Percentiles rank a stretch among this genome's conserved stretches.
Evolutionary conservation across 345 rosid species (phyloP).

Genomic region (Rhizophora apiculata): DNA sequence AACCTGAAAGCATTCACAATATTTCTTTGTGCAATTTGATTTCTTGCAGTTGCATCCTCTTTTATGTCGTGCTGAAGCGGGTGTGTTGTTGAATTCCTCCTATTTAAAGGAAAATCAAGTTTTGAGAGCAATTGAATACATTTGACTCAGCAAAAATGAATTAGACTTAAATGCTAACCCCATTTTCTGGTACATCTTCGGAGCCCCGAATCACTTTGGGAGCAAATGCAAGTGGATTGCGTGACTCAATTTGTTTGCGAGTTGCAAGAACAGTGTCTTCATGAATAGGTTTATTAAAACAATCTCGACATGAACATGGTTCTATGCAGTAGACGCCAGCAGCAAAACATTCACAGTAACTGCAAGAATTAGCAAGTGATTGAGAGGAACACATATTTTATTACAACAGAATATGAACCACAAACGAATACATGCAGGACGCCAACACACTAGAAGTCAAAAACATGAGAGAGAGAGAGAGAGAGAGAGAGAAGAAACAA

Average conservation of each 20-base stretch:
- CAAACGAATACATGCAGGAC: not conserved
- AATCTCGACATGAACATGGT: constrained; percentile 91
- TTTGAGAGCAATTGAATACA: constrained; percentile 8
- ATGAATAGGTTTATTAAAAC: constrained; percentile 90
- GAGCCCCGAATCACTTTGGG: constrained; percentile 81
- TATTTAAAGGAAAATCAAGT: constrained; percentile 22
- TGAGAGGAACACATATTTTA: not conserved
- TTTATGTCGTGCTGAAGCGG: constrained; percentile 94
- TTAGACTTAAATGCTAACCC: constrained; percentile 39
- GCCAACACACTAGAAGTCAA: not conserved
- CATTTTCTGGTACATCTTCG: constrained; percentile 51
- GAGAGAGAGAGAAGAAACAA: not conserved
- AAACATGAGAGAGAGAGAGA: too few relatives aligned
- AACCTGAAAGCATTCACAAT: constrained; percentile 99
- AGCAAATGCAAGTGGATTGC: constrained; percentile 99
- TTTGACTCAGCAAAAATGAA: constrained; percentile 1
- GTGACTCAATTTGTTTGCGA: constrained; percentile 92
- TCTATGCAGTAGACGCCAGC: constrained; percentile 94
- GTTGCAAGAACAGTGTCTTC: constrained; percentile 91
- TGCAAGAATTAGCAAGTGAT: constrained; percentile 30
- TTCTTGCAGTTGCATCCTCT: constrained; percentile 99
- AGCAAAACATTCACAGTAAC: constrained; percentile 99
- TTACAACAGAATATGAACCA: not conserved
- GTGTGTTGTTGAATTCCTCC: constrained; percentile 84
- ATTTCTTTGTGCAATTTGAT: constrained; percentile 89